phyloP scores from a whole-genome alignment of 2,329 filamentous ascomycete species.

The Aspergillus arachidicola region DNA sequence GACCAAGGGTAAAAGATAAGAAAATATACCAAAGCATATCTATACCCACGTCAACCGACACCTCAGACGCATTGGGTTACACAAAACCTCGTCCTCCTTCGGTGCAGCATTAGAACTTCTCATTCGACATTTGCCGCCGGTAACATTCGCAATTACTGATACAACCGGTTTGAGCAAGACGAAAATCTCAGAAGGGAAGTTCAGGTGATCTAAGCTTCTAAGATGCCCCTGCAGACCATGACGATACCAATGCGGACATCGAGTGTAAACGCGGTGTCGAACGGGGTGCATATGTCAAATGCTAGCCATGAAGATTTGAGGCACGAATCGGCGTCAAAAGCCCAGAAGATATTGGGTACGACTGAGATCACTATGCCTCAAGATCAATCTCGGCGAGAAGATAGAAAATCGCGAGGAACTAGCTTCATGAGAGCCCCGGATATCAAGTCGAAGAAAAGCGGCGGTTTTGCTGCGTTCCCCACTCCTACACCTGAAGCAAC shows the following conservation, averaged over 20 bases:
- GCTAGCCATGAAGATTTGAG: constrained; percentile 20
- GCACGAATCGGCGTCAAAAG: constrained; percentile 31
- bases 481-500: constrained; percentile 20
- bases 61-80: not conserved
- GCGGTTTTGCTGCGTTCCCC: constrained; percentile 31
- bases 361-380: constrained; percentile 29
- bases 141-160: not conserved
- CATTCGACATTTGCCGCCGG: not conserved
- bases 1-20: not conserved
- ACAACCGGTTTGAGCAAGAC: not conserved
- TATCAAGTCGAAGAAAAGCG: constrained; percentile 31
- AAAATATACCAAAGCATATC: not conserved
- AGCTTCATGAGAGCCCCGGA: constrained; percentile 47
- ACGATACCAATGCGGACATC: constrained; percentile 21
- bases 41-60: not conserved
- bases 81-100: not conserved
- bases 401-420: constrained; percentile 32
- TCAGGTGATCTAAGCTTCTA: not conserved
- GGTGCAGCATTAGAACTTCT: not conserved
- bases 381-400: constrained; percentile 25
- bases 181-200: not conserved
- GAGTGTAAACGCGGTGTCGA: constrained; percentile 19
- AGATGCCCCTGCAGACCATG: constrained; percentile 19
- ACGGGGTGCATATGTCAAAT: constrained; percentile 12
- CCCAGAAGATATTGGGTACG: constrained; percentile 35